Base-by-base conservation (phyloP, 2,329 filamentous ascomycete genomes). In the Helicocarpus griseus region DNA sequence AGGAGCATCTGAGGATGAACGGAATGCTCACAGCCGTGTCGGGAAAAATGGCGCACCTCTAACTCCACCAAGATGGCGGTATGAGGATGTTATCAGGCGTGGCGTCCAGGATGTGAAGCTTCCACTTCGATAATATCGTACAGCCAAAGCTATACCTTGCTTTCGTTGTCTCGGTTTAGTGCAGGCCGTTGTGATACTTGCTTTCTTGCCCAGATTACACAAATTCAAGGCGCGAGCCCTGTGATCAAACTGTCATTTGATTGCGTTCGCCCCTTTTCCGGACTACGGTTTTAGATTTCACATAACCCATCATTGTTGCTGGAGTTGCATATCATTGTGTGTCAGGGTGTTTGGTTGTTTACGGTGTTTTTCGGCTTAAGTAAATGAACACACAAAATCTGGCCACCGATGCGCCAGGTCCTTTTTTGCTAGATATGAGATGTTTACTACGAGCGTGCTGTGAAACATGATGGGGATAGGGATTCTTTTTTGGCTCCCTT, bases 21-120 rank as follows among this genome's bases (percentile, higher is more conserved):
- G 86, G 61, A 82, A 82, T 77, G 73, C 72, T 50, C 70, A 72
- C 53, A 68, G 74, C 53, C 71, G 75, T 58, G 66, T 68, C 44
- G 74, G 78, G 51, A 77, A 76, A 61, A 75, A 76, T 51, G 80
- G 78, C 24, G 71, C 73, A 55, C 65, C 69, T 63, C 61, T 81
- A 48, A 75, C 69, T 38, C 80, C 87, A 50, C 90, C 90, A 9
- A 77, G 90, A 59, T 96, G 90, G 90, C 78, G 77, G 56, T 69
- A 90, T 17, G 79, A 87, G 57, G 85, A 88, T 57, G 82, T 93
- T 50, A 76, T 95, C 57, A 80, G 79, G 58, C 75, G 78, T 49
- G 87, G 87, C 56, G 86, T 85, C 21, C 79, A 85, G 60, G 88
- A 94, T 68, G 80, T 85, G 61, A 89, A 93, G 73, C 63, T 78